Base-by-base conservation (phyloP, 208 protist species). In the Acanthamoeba castellanii region DNA sequence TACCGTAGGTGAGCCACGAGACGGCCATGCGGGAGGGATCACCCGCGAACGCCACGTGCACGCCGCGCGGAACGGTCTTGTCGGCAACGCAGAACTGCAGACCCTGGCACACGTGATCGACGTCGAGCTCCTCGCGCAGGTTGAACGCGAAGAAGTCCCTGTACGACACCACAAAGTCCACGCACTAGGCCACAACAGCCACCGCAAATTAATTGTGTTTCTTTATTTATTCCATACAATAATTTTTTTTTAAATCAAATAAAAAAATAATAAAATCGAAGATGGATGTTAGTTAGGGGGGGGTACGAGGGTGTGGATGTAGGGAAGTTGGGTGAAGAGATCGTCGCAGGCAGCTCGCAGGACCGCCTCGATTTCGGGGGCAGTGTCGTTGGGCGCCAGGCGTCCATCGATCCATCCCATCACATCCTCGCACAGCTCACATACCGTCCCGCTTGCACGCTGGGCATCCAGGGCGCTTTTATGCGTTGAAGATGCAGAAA, bases 11-110 rank as follows among this genome's bases (percentile, higher is more conserved):
- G 34, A 64, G 59, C 85, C 85, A 91, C 13, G 85, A 91, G 34
- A 91, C 85, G 37, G 85, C 55, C 85, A 91, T 91, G 59, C 85
- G 85, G 32, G 85, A 74, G 59, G 85, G 27, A 27, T 64, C 85
- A 27, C 85, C 85, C 4, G 30, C 85, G 30, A 91, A 91, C 45
- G 85, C 57, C 16, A 91, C 20, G 27, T 91, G 85, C 13, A 91
- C 85, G 55, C 45, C 45, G 25, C 76, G 76, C 25, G 76, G 76
- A 6, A 22, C 30, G 30, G 76, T 59, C 14, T 27, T 27, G 47
- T 85, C 76, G 27, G 9, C 6, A 1, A 57, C 34, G 76, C 76
- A 85, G 42, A 85, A 20, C 76, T 85, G 76, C 8, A 85, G 76
- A 8, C 76, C 47, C 22, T 57, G 34, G 76, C 76, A 85, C 30